phyloP scores from a whole-genome alignment of 1,139 yeast genomes.

The Candida anutae region DNA sequence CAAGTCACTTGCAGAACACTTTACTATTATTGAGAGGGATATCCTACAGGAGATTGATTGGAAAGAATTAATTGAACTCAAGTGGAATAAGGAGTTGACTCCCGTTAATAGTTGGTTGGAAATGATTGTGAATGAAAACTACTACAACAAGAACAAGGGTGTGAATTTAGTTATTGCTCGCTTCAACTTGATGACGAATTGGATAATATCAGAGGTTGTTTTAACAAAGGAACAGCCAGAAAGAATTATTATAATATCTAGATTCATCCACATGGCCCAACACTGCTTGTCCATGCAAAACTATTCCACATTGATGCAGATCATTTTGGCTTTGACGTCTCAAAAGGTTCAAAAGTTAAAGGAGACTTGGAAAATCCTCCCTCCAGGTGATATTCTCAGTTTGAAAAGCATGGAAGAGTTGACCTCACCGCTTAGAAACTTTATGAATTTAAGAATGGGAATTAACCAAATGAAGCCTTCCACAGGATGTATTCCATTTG shows the following conservation, averaged over 20 bases:
- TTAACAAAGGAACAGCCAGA: slow-evolving; percentile 54
- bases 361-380: slow-evolving; percentile 67
- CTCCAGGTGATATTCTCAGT: slow-evolving; percentile 51
- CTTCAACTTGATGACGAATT: slow-evolving; percentile 81
- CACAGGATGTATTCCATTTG: slow-evolving; percentile 82
- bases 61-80: slow-evolving; percentile 77
- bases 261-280: slow-evolving; percentile 82
- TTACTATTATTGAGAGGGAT: slow-evolving; percentile 82
- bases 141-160: slow-evolving; percentile 48
- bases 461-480: slow-evolving; percentile 59
- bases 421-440: slow-evolving; percentile 60
- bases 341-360: slow-evolving; percentile 53
- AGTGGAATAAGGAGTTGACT: slow-evolving; percentile 60
- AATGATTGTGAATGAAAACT: slow-evolving; percentile 55
- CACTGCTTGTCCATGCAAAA: slow-evolving; percentile 69
- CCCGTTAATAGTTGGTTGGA: slow-evolving; percentile 87
- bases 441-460: slow-evolving; percentile 54
- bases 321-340: slow-evolving; percentile 76
- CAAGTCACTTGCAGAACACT: slow-evolving; percentile 59
- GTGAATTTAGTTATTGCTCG: slow-evolving; percentile 80
- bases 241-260: slow-evolving; percentile 59
- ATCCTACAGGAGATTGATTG: slow-evolving; percentile 81
- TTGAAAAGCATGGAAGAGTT: slow-evolving; percentile 58
- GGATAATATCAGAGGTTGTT: slow-evolving; percentile 85
- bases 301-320: slow-evolving; percentile 80